Conservation (phyloP, 2,329 filamentous ascomycete genomes). For the Monosporascus sp. region DNA sequence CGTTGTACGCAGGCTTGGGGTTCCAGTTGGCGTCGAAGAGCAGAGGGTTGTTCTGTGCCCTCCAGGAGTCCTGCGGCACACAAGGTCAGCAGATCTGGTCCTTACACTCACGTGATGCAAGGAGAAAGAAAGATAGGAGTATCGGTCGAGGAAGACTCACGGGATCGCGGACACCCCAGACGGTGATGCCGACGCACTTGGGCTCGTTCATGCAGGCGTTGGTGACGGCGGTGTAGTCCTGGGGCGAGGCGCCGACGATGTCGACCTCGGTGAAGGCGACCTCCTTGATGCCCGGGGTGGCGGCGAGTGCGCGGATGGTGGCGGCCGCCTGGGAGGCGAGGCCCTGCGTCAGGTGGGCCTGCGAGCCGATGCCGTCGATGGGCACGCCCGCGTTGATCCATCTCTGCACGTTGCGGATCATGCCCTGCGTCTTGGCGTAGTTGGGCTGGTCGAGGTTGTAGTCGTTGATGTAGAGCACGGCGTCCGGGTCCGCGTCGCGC, state of each 20-base stretch:
- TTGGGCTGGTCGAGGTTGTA: conserved; percentile 59
- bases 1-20: conserved; percentile 47
- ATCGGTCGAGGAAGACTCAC: conserved; percentile 21
- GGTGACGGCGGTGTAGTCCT: conserved; percentile 54
- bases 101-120: no score
- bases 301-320: conserved; percentile 43
- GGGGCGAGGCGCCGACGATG: conserved; percentile 50
- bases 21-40: conserved; percentile 48
- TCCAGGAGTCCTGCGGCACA: conserved; percentile 42
- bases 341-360: conserved; percentile 42
- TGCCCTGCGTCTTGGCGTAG: conserved; percentile 51
- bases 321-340: conserved; percentile 33
- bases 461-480: conserved; percentile 74
- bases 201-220: conserved; percentile 52
- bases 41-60: conserved; percentile 42
- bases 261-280: conserved; percentile 60
- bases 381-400: conserved; percentile 57
- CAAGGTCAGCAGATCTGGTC: background rate
- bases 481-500: conserved; percentile 57
- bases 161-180: conserved; percentile 50
- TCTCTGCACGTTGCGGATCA: conserved; percentile 53
- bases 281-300: conserved; percentile 37
- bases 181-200: conserved; percentile 62
- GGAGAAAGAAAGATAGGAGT: background rate
- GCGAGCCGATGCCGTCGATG: conserved; percentile 55